Conservation (phyloP, 768 basidiomycete species). For the Rhodosporidiobolus sp. region DNA sequence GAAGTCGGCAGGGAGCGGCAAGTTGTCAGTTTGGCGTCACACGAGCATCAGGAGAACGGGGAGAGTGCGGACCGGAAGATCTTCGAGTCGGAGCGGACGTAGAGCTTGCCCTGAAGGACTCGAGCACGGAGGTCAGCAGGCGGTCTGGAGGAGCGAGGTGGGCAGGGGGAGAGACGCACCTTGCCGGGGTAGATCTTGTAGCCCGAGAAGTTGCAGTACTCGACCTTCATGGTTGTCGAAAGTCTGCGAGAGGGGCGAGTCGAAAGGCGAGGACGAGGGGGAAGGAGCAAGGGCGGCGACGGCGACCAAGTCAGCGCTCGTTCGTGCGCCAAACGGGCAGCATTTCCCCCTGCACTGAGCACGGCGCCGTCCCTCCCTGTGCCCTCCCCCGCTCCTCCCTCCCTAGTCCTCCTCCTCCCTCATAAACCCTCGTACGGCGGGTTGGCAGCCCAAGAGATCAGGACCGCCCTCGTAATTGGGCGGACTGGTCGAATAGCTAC, state of each 20-base stretch:
- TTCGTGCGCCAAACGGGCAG: background rate
- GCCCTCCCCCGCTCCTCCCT: background rate
- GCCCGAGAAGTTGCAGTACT: conserved; percentile 96
- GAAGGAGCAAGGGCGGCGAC: background rate
- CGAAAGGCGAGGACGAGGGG: background rate
- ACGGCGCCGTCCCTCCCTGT: background rate
- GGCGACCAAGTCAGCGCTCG: conserved; percentile 4
- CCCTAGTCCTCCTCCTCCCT: background rate
- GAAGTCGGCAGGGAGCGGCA: background rate
- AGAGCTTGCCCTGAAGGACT: conserved; percentile 38
- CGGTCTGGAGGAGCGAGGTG: background rate
- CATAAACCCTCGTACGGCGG: background rate
- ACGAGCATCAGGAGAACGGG: background rate
- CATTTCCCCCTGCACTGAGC: background rate
- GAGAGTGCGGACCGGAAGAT: conserved; percentile 40
- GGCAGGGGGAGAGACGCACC: conserved; percentile 61
- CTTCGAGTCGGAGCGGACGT: conserved; percentile 46
- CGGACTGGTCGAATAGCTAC: conserved; percentile 21
- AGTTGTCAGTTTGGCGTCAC: no score
- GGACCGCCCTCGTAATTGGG: conserved; percentile 12
- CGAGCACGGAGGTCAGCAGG: background rate
- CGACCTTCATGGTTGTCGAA: conserved; percentile 66
- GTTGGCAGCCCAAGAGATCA: conserved; percentile 2
- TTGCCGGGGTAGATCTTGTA: conserved; percentile 97
- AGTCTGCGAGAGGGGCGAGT: conserved; percentile 4